Conservation (phyloP, 2,329 filamentous ascomycete species). For the Colletotrichum sansevieriae region DNA sequence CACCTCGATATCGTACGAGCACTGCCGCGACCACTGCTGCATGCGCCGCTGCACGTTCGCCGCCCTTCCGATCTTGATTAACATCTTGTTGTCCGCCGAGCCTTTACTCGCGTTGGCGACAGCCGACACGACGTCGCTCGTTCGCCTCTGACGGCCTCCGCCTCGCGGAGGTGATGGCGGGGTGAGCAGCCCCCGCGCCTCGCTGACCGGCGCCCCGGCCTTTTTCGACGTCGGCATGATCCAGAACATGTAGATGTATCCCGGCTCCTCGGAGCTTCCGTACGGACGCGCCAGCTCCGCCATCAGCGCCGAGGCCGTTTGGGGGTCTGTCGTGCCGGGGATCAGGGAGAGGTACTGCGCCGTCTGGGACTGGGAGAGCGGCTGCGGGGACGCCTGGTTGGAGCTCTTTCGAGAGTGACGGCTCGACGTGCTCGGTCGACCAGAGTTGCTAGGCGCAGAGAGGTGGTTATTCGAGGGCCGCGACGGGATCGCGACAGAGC, state of each 20-base stretch:
- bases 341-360: slow-evolving; percentile 75
- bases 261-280: slow-evolving; percentile 78
- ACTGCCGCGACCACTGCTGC: slow-evolving; percentile 94
- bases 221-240: slow-evolving; percentile 77
- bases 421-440: slow-evolving; percentile 42
- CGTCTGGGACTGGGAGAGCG: slow-evolving; percentile 50
- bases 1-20: slow-evolving; percentile 87
- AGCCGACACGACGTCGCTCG: slow-evolving; percentile 67
- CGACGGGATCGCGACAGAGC: slow-evolving; percentile 32
- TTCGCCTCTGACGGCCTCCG: slow-evolving; percentile 56
- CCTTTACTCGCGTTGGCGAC: slow-evolving; percentile 56
- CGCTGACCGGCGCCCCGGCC: slow-evolving; percentile 67
- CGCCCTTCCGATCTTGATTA: slow-evolving; percentile 76
- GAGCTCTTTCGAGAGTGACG: slow-evolving; percentile 48
- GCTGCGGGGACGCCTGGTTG: slow-evolving; percentile 49
- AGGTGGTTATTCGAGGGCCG: slow-evolving; percentile 40
- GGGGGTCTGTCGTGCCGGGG: slow-evolving; percentile 73
- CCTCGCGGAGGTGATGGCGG: slow-evolving; percentile 58
- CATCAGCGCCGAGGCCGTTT: slow-evolving; percentile 78
- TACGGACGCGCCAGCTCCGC: slow-evolving; percentile 80
- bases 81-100: slow-evolving; percentile 68
- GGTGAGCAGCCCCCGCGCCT: slow-evolving; percentile 70
- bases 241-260: slow-evolving; percentile 99
- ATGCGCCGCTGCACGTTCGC: slow-evolving; percentile 91
- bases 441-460: slow-evolving; percentile 36